These are phyloP conservation scores for Cryoendolithus antarcticus DNA, from an alignment of 2,329 filamentous ascomycete genomes.

Conservation along the genomic window DNA sequence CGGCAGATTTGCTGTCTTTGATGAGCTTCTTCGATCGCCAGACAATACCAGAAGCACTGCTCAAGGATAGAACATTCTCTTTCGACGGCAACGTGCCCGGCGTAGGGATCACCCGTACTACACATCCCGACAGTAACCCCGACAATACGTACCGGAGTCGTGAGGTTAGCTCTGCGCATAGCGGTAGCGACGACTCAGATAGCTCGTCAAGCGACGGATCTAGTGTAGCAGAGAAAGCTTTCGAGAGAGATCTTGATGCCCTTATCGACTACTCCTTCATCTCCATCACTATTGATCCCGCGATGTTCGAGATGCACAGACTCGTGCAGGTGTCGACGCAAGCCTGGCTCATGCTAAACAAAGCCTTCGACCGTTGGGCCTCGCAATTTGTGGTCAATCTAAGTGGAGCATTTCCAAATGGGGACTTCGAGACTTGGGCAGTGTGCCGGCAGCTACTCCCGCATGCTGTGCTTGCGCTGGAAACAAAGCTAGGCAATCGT, in stretches of 20 bases:
- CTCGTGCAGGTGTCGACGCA: conserved; percentile 30
- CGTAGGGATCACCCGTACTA: too few relatives aligned
- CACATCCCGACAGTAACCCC: too few relatives aligned
- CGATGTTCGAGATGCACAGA: conserved; percentile 29
- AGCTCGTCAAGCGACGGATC: too few relatives aligned
- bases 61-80: too few relatives aligned
- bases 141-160: too few relatives aligned
- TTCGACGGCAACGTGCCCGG: too few relatives aligned
- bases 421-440: conserved; percentile 17
- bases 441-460: conserved; percentile 15
- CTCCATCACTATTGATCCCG: conserved; percentile 7
- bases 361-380: conserved; percentile 15
- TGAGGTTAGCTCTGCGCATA: too few relatives aligned
- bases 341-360: conserved; percentile 20
- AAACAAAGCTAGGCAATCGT: not conserved
- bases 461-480: conserved; percentile 11
- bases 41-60: not conserved
- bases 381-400: conserved; percentile 8
- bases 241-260: conserved; percentile 17
- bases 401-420: not conserved
- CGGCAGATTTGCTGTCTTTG: conserved; percentile 32
- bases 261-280: conserved; percentile 29
- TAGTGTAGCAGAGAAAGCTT: conserved; percentile 21
- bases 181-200: too few relatives aligned
- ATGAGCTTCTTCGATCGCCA: conserved; percentile 35